Evolutionary conservation across 2,329 filamentous ascomycete genomes (phyloP).

Genomic region (Cercospora sesami): DNA sequence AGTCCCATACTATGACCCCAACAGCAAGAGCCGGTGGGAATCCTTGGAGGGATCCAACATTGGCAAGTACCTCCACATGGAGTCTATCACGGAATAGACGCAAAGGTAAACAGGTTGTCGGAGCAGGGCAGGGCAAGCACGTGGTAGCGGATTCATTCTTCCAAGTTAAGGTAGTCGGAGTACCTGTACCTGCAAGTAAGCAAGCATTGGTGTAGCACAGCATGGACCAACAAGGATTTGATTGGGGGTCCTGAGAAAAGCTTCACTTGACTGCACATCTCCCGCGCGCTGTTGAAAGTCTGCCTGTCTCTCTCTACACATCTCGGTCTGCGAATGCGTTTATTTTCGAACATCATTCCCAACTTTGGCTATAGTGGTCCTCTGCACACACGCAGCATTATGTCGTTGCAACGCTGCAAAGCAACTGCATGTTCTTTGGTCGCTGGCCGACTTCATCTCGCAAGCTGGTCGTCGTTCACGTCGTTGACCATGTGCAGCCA

Average conservation of each 20-base stretch:
- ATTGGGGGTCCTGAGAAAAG: not conserved
- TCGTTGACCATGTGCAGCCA: not conserved
- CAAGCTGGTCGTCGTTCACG: not conserved
- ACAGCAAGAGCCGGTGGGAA: constrained; percentile 40
- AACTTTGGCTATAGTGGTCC: not conserved
- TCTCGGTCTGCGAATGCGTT: not conserved
- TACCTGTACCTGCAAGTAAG: not conserved
- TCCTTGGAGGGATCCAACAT: not conserved
- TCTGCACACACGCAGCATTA: not conserved
- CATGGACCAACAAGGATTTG: not conserved
- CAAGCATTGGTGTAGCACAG: not conserved
- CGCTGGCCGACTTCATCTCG: not conserved
- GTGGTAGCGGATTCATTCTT: not conserved
- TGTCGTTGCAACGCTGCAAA: not conserved
- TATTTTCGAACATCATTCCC: not conserved
- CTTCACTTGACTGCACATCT: not conserved
- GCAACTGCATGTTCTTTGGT: not conserved
- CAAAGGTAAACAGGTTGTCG: not conserved
- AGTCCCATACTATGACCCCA: constrained; percentile 55
- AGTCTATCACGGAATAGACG: not conserved
- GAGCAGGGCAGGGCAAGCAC: not conserved
- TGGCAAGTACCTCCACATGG: not conserved
- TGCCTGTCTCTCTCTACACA: too few relatives aligned
- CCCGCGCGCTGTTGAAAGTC: not conserved
- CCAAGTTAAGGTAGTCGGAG: not conserved